A percentile compares a stretch with the other conserved stretches of the same genome.
phyloP scores from a whole-genome alignment of 2,329 filamentous ascomycete species.

The Xylaria polymorpha region DNA sequence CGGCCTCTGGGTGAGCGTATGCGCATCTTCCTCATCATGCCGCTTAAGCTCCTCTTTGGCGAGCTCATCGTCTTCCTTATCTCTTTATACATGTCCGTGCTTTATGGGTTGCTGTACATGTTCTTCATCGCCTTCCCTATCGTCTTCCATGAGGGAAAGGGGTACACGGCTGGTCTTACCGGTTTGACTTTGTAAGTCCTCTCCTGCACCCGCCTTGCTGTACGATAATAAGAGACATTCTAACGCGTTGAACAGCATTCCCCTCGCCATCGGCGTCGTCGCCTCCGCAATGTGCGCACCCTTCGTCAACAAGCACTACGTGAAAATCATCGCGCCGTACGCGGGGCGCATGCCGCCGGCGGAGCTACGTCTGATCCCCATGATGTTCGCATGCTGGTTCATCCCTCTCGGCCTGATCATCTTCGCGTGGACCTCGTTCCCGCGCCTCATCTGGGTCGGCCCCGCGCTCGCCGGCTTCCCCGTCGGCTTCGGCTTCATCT shows the following conservation, averaged over 20 bases:
- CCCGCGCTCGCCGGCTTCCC: slow-evolving; percentile 77
- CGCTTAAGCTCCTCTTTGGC: slow-evolving; percentile 85
- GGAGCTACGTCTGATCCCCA: slow-evolving; percentile 82
- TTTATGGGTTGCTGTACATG: slow-evolving; percentile 81
- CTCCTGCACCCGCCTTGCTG: neutral
- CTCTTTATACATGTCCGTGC: slow-evolving; percentile 84
- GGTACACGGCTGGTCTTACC: slow-evolving; percentile 77
- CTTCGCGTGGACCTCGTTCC: slow-evolving; percentile 73
- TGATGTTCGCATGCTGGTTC: slow-evolving; percentile 82
- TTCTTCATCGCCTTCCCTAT: slow-evolving; percentile 78
- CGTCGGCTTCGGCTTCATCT: slow-evolving; percentile 85
- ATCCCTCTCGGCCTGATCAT: slow-evolving; percentile 70
- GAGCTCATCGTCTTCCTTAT: slow-evolving; percentile 90
- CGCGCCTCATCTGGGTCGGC: slow-evolving; percentile 74
- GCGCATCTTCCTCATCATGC: slow-evolving; percentile 79
- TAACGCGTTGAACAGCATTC: slow-evolving; percentile 62
- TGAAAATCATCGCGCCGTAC: slow-evolving; percentile 54
- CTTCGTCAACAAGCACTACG: slow-evolving; percentile 83
- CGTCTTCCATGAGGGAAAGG: slow-evolving; percentile 83
- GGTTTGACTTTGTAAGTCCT: slow-evolving; percentile 77
- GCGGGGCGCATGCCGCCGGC: slow-evolving; percentile 68
- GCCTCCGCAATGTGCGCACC: slow-evolving; percentile 74
- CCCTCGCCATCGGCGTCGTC: slow-evolving; percentile 80
- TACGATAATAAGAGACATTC: neutral
- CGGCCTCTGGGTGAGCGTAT: slow-evolving; percentile 76